Evolutionary conservation across 2,329 filamentous ascomycete genomes (phyloP).

Genomic region (Stagonosporopsis tanaceti): DNA sequence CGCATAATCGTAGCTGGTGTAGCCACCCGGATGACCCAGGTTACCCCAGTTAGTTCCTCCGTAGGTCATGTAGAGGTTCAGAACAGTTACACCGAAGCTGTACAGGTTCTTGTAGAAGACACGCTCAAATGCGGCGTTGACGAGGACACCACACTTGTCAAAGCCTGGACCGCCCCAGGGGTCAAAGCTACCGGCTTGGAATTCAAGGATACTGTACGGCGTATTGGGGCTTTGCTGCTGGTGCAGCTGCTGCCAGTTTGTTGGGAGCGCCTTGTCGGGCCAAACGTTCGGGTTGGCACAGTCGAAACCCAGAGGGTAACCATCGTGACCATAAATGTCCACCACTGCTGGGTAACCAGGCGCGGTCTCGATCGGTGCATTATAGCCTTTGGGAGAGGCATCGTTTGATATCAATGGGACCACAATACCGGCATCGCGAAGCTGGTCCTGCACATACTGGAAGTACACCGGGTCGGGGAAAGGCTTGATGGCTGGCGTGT

Average conservation of each 20-base stretch:
- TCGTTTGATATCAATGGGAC: slow-evolving; percentile 82
- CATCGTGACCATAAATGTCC: slow-evolving; percentile 73
- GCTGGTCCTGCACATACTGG: slow-evolving; percentile 73
- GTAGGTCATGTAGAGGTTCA: slow-evolving; percentile 80
- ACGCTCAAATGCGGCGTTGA: slow-evolving; percentile 77
- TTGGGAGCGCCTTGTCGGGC: slow-evolving; percentile 66
- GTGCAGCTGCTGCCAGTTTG: slow-evolving; percentile 63
- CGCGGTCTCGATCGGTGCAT: slow-evolving; percentile 51
- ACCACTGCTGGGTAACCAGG: slow-evolving; percentile 66
- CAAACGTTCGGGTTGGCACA: slow-evolving; percentile 69
- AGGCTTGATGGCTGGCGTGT: slow-evolving; percentile 54
- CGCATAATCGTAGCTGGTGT: slow-evolving; percentile 67
- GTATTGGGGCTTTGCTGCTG: slow-evolving; percentile 69
- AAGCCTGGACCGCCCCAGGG: slow-evolving; percentile 78
- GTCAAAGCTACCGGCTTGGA: slow-evolving; percentile 76
- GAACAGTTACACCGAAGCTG: slow-evolving; percentile 70
- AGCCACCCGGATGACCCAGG: slow-evolving; percentile 65
- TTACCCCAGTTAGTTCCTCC: slow-evolving; percentile 87
- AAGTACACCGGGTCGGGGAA: slow-evolving; percentile 76
- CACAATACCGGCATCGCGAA: slow-evolving; percentile 71
- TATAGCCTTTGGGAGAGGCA: slow-evolving; percentile 62
- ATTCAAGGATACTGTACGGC: slow-evolving; percentile 72
- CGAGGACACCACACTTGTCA: slow-evolving; percentile 69
- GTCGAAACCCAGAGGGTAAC: slow-evolving; percentile 57
- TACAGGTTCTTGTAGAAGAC: slow-evolving; percentile 83